Conservation (phyloP, 108 stramenopile species). For the Aurantiochytrium sp. region DNA sequence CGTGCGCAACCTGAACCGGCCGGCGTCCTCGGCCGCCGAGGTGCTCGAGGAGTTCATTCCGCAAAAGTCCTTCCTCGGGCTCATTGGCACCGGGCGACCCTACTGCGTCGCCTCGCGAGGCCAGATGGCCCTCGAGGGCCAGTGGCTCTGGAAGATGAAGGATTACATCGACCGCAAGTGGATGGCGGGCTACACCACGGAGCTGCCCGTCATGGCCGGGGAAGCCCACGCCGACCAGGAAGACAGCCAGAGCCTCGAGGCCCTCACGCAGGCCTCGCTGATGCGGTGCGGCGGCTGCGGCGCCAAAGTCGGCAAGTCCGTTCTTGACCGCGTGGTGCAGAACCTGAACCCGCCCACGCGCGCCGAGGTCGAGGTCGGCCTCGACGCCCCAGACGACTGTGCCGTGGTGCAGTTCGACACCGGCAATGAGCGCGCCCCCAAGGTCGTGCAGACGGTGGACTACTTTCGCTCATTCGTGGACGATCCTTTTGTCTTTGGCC, state of each 20-base stretch:
- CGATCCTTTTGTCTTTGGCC: conserved; percentile 64
- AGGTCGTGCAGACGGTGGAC: conserved; percentile 61
- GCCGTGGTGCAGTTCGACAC: conserved; percentile 36
- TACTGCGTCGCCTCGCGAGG: conserved; percentile 62
- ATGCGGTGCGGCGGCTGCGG: conserved; percentile 71
- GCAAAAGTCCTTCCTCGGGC: conserved; percentile 52
- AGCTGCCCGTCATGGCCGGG: conserved; percentile 48
- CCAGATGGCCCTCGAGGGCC: conserved; percentile 53
- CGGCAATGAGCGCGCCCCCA: neutral
- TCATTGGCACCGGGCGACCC: conserved; percentile 65
- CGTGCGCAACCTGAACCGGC: conserved; percentile 9
- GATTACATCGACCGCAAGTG: conserved; percentile 67
- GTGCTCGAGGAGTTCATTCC: conserved; percentile 23
- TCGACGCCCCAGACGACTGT: conserved; percentile 44
- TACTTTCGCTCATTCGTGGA: conserved; percentile 58
- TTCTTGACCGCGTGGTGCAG: conserved; percentile 34
- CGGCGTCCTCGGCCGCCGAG: neutral
- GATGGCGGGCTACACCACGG: conserved; percentile 59
- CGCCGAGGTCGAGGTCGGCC: neutral
- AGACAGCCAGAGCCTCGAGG: conserved; percentile 18
- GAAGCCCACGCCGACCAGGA: neutral
- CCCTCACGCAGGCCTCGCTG: conserved; percentile 19
- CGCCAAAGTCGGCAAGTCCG: conserved; percentile 56
- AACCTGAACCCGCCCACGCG: neutral
- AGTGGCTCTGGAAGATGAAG: conserved; percentile 64